phyloP scores from a whole-genome alignment of 1,284 basidiomycete genomes.

The Somion occarium region DNA sequence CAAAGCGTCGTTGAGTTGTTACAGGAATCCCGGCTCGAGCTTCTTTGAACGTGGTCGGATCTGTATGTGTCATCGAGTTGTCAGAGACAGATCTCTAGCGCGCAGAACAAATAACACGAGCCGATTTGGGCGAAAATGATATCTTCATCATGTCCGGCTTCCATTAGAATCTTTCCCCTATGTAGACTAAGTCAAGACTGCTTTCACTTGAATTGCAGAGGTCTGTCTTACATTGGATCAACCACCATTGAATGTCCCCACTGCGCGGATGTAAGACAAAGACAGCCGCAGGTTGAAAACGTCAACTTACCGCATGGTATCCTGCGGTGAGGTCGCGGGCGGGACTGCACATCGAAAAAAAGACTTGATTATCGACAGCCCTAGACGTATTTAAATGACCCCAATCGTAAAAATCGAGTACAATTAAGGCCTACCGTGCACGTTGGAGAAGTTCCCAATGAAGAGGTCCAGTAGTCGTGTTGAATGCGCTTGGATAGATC shows the following conservation, averaged over 20 bases:
- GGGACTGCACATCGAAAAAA: conserved; percentile 93
- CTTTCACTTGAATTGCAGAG: too few species aligned
- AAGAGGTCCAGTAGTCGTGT: conserved; percentile 89
- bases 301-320: conserved; percentile 75
- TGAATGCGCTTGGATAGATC: conserved; percentile 91
- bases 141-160: conserved; percentile 77
- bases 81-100: too few species aligned
- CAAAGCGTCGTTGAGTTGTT: conserved; percentile 84
- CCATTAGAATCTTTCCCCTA: conserved; percentile 78
- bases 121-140: conserved; percentile 83
- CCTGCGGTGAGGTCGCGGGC: conserved; percentile 79
- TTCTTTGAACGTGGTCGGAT: conserved; percentile 63
- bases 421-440: conserved; percentile 52
- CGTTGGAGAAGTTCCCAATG: conserved; percentile 95
- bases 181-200: too few species aligned
- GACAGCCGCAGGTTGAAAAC: too few species aligned
- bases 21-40: conserved; percentile 84
- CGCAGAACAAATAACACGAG: conserved; percentile 29
- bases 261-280: conserved; percentile 34
- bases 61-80: too few species aligned
- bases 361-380: conserved; percentile 96
- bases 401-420: background rate
- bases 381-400: conserved; percentile 40
- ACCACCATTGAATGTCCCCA: conserved; percentile 91
- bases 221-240: conserved; percentile 82